phyloP scores from a whole-genome alignment of 352 stramenopile species.

The Phytophthora pluvialis region DNA sequence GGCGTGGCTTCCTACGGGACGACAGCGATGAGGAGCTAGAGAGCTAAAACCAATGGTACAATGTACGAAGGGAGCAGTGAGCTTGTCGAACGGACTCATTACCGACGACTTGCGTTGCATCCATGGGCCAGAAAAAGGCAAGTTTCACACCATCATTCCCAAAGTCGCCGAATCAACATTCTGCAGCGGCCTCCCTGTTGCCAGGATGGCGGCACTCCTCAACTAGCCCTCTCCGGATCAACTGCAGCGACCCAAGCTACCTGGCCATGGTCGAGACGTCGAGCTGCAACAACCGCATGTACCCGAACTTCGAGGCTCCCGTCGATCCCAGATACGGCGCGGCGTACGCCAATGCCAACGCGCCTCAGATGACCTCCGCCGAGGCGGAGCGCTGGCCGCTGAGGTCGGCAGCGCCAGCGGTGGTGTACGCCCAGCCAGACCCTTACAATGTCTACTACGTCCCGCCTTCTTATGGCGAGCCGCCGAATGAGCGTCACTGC shows the following conservation, averaged over 20 bases:
- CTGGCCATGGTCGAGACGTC: slow-evolving; percentile 26
- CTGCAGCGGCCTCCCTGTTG: background rate
- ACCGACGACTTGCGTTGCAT: background rate
- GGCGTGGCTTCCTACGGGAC: slow-evolving; percentile 33
- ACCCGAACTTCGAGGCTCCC: slow-evolving; percentile 27
- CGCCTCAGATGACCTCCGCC: slow-evolving; percentile 15
- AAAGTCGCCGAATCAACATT: slow-evolving; percentile 9
- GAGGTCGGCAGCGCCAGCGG: slow-evolving; percentile 10
- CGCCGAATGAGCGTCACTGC: slow-evolving; percentile 17
- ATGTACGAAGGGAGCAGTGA: no score
- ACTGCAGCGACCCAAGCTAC: background rate
- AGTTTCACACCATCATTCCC: slow-evolving; percentile 14
- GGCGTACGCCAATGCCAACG: slow-evolving; percentile 11
- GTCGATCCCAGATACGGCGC: slow-evolving; percentile 14
- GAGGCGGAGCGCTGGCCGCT: slow-evolving; percentile 33
- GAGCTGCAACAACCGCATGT: slow-evolving; percentile 17
- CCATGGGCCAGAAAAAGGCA: slow-evolving; percentile 9
- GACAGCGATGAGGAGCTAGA: slow-evolving; percentile 17
- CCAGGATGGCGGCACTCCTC: slow-evolving; percentile 1
- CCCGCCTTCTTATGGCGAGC: slow-evolving; percentile 29
- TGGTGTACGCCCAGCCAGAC: slow-evolving; percentile 17
- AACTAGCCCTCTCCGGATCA: slow-evolving; percentile 10
- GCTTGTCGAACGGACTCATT: no score
- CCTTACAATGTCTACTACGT: slow-evolving; percentile 40
- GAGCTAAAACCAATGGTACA: no score